Conservation (phyloP, 257 asterid genomes). For the Penstemon barbatus region DNA sequence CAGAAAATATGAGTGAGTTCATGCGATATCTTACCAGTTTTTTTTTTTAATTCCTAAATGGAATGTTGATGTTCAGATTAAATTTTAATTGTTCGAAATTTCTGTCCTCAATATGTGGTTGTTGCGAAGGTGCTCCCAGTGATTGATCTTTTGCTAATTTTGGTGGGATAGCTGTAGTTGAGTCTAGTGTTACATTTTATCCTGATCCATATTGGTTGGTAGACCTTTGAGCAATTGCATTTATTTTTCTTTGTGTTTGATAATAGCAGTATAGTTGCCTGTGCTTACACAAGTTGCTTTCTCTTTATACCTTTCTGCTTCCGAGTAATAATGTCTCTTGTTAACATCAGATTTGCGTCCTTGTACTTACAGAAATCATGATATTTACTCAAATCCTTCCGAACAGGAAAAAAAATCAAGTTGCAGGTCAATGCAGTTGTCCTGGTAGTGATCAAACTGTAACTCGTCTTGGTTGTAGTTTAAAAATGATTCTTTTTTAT, state of each 20-base stretch:
- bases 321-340: constrained; percentile 15
- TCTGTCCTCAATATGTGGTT: not conserved
- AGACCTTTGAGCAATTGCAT: not conserved
- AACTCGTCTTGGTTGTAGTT: constrained; percentile 1
- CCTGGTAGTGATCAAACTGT: constrained; percentile 4
- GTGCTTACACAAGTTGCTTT: constrained; percentile 21
- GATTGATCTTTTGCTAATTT: constrained; percentile 14
- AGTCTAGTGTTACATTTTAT: not conserved
- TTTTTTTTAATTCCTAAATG: not conserved
- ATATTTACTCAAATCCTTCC: not conserved
- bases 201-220: not conserved
- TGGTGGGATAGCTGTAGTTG: constrained; percentile 19
- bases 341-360: constrained; percentile 16
- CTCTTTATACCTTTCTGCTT: constrained; percentile 14
- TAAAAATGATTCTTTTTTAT: constrained; percentile 12
- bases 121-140: not conserved
- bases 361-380: not conserved
- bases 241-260: constrained; percentile 4
- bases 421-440: not conserved
- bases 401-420: constrained; percentile 2
- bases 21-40: not conserved
- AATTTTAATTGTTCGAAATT: not conserved
- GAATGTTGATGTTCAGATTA: not conserved
- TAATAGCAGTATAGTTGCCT: not conserved
- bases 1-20: constrained; percentile 94